These are phyloP conservation scores for Botrytis byssoidea DNA, from an alignment of 2,329 filamentous ascomycete species.

Conservation along the genomic window DNA sequence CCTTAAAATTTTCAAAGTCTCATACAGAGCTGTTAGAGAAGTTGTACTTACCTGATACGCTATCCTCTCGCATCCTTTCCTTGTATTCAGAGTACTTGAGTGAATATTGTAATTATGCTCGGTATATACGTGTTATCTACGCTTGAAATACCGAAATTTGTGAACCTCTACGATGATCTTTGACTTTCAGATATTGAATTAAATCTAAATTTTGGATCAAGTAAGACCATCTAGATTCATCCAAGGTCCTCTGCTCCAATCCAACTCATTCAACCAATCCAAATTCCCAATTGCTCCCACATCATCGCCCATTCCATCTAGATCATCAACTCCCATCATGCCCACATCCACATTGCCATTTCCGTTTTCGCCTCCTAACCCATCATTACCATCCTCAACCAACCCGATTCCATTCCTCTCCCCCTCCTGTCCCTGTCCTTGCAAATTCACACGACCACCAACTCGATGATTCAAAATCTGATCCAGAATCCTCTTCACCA, in stretches of 20 bases:
- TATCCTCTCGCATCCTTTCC: not conserved
- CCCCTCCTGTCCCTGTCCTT: not conserved
- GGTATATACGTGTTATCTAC: not conserved
- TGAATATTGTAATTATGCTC: not conserved
- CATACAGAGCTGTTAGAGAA: not conserved
- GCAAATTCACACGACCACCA: not conserved
- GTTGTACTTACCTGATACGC: not conserved
- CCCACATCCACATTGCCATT: conserved; percentile 12
- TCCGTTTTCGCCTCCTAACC: not conserved
- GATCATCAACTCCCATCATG: conserved; percentile 4
- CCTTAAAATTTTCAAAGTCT: no score
- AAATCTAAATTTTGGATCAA: not conserved
- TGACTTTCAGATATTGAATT: not conserved
- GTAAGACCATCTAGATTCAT: conserved; percentile 32
- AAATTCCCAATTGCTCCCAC: conserved; percentile 33
- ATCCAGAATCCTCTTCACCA: conserved; percentile 53
- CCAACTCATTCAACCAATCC: conserved; percentile 37
- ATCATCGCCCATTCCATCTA: conserved; percentile 26
- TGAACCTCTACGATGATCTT: not conserved
- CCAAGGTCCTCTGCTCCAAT: conserved; percentile 37
- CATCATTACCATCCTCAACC: not conserved
- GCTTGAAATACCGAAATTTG: not conserved
- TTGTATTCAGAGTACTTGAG: not conserved
- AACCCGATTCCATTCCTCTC: not conserved
- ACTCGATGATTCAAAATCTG: conserved; percentile 41